phyloP scores from a whole-genome alignment of 495 filamentous ascomycete species.

The Aspergillus cavernicola region DNA sequence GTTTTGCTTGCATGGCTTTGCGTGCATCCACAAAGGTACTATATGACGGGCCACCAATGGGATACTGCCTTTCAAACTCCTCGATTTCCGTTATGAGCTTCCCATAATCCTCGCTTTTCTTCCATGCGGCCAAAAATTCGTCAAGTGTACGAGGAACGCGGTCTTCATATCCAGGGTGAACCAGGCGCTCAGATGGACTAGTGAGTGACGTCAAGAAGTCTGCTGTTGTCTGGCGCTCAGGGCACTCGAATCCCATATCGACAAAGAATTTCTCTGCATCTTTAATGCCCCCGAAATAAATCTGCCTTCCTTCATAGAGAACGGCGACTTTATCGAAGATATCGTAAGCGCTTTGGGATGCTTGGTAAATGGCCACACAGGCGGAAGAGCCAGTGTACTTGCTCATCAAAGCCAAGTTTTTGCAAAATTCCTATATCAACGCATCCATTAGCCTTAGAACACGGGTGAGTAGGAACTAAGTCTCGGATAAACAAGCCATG shows the following conservation, averaged over 20 bases:
- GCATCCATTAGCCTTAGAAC: too few relatives aligned
- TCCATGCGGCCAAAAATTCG: slow-evolving; percentile 57
- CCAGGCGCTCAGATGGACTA: slow-evolving; percentile 53
- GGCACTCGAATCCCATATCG: slow-evolving; percentile 52
- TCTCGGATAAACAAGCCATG: too few relatives aligned
- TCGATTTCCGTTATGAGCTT: slow-evolving; percentile 42
- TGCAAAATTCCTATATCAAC: slow-evolving; percentile 48
- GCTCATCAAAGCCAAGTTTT: slow-evolving; percentile 63
- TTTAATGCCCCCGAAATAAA: slow-evolving; percentile 54
- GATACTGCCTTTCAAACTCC: slow-evolving; percentile 32
- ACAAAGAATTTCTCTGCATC: slow-evolving; percentile 55
- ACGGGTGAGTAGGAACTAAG: too few relatives aligned
- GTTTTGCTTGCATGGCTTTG: slow-evolving; percentile 2
- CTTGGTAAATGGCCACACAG: slow-evolving; percentile 75
- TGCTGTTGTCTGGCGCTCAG: slow-evolving; percentile 52
- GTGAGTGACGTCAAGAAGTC: slow-evolving; percentile 70
- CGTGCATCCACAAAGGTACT: slow-evolving; percentile 20
- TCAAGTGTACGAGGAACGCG: slow-evolving; percentile 59
- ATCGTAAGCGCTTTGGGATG: slow-evolving; percentile 73
- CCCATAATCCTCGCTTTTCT: slow-evolving; percentile 39
- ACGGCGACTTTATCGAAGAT: slow-evolving; percentile 55
- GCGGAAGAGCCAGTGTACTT: slow-evolving; percentile 65
- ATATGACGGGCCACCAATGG: slow-evolving; percentile 17
- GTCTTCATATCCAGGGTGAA: slow-evolving; percentile 53
- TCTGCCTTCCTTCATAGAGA: slow-evolving; percentile 57